A percentile compares a stretch with the other conserved stretches of the same genome.
Conservation (phyloP, 805 yeast species). For the Barnettozyma wickerhamii region DNA sequence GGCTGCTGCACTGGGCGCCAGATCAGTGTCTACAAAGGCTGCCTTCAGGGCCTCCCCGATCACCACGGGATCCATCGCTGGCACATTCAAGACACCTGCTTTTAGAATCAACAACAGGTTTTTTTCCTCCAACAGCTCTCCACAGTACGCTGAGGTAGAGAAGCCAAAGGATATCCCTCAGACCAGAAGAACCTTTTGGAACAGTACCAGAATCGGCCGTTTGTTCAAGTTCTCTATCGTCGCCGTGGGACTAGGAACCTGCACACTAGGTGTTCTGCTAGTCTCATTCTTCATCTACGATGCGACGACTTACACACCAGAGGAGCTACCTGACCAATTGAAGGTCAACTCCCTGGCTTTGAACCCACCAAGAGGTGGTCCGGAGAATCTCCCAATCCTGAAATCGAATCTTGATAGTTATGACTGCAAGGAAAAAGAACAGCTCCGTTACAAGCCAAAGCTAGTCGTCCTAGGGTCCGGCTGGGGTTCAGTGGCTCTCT, state of each 20-base stretch:
- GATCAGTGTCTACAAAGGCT: neutral
- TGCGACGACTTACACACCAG: slow-evolving; percentile 54
- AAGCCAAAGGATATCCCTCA: slow-evolving; percentile 23
- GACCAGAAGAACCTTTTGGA: slow-evolving; percentile 20
- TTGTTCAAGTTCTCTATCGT: slow-evolving; percentile 31
- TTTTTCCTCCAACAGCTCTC: slow-evolving; percentile 5
- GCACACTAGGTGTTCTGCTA: slow-evolving; percentile 37
- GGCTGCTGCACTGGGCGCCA: neutral
- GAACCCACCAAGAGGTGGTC: slow-evolving; percentile 59
- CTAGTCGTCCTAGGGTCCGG: slow-evolving; percentile 64
- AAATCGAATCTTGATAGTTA: slow-evolving; percentile 52
- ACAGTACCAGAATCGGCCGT: slow-evolving; percentile 29
- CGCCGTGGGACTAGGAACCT: slow-evolving; percentile 39
- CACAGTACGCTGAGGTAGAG: neutral
- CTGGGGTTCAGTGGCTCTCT: slow-evolving; percentile 64
- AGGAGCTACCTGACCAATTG: slow-evolving; percentile 37
- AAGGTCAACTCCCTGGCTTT: slow-evolving; percentile 50
- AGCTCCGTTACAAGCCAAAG: slow-evolving; percentile 45
- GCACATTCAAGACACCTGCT: neutral
- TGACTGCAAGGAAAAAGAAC: slow-evolving; percentile 45
- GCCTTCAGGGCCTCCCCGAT: neutral
- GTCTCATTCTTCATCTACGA: slow-evolving; percentile 58
- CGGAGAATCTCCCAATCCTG: slow-evolving; percentile 63
- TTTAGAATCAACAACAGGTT: neutral
- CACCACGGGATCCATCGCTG: neutral